A percentile compares a stretch with the other conserved stretches of the same genome.
These are phyloP conservation scores for Vanderwaltozyma tropicalis DNA, from an alignment of 805 yeast species.

Conservation along the genomic window DNA sequence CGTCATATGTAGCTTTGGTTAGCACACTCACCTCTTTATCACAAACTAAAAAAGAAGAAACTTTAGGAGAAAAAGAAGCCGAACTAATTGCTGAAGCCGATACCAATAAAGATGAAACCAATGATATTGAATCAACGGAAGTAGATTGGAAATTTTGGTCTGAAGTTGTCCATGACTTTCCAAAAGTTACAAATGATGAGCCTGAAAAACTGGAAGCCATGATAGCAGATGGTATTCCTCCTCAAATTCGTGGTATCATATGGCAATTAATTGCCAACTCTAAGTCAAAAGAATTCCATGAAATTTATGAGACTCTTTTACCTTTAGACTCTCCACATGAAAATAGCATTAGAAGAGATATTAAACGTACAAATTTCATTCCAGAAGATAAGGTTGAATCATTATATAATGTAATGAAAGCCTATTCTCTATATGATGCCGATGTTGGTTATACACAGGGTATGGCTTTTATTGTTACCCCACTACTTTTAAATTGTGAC, in stretches of 20 bases:
- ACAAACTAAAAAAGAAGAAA: conserved; percentile 14
- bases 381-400: conserved; percentile 51
- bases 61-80: conserved; percentile 8
- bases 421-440: conserved; percentile 74
- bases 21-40: conserved; percentile 7
- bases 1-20: conserved; percentile 18
- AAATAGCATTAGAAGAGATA: conserved; percentile 67
- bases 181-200: conserved; percentile 49
- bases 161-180: conserved; percentile 64
- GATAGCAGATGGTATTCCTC: conserved; percentile 71
- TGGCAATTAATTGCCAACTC: conserved; percentile 87
- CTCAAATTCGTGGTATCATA: conserved; percentile 73
- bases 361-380: conserved; percentile 76
- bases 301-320: conserved; percentile 29
- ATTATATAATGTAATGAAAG: conserved; percentile 65
- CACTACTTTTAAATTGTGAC: conserved; percentile 61
- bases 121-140: neutral
- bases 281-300: conserved; percentile 43
- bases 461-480: conserved; percentile 87
- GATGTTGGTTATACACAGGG: conserved; percentile 98
- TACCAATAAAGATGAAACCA: conserved; percentile 31
- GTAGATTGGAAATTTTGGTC: conserved; percentile 84
- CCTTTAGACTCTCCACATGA: conserved; percentile 58
- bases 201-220: conserved; percentile 51
- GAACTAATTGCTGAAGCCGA: conserved; percentile 6